Percentiles rank a stretch among this genome's conserved stretches.
Conservation (phyloP, 139 green algal species). For the Coelastrella sp. region DNA sequence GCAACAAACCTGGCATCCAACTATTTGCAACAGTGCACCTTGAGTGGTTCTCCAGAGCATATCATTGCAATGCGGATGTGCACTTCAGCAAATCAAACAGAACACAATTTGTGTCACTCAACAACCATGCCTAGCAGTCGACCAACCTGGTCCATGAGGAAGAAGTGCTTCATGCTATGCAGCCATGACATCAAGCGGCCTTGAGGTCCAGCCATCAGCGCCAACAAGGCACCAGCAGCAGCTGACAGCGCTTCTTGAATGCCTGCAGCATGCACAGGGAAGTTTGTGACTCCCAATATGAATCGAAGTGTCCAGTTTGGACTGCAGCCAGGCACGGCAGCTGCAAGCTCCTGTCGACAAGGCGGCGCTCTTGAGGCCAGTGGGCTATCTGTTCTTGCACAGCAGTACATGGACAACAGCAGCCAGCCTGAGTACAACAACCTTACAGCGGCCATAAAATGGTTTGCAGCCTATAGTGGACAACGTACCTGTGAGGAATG, state of each 20-base stretch:
- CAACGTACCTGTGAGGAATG: background rate
- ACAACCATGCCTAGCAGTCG: too few relatives aligned
- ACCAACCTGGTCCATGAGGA: slow-evolving; percentile 85
- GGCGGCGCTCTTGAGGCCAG: too few relatives aligned
- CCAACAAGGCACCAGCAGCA: slow-evolving; percentile 75
- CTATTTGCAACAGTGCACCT: too few relatives aligned
- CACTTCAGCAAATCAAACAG: background rate
- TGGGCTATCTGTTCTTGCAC: too few relatives aligned
- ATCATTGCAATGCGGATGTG: background rate
- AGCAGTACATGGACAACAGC: too few relatives aligned
- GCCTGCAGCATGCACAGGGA: background rate
- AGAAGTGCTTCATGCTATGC: slow-evolving; percentile 90
- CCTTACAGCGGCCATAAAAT: too few relatives aligned
- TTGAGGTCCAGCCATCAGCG: slow-evolving; percentile 66
- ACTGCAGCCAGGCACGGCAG: background rate
- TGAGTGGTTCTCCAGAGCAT: background rate
- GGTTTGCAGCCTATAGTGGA: background rate
- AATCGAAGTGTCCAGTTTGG: too few relatives aligned
- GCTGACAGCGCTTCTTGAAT: slow-evolving; percentile 67
- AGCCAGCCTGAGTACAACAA: too few relatives aligned
- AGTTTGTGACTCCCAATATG: background rate
- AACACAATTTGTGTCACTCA: too few relatives aligned
- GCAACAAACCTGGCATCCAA: too few relatives aligned
- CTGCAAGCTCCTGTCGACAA: too few relatives aligned
- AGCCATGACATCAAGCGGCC: slow-evolving; percentile 71